Conservation (phyloP, 805 yeast genomes). For the Candida jianshihensis region DNA sequence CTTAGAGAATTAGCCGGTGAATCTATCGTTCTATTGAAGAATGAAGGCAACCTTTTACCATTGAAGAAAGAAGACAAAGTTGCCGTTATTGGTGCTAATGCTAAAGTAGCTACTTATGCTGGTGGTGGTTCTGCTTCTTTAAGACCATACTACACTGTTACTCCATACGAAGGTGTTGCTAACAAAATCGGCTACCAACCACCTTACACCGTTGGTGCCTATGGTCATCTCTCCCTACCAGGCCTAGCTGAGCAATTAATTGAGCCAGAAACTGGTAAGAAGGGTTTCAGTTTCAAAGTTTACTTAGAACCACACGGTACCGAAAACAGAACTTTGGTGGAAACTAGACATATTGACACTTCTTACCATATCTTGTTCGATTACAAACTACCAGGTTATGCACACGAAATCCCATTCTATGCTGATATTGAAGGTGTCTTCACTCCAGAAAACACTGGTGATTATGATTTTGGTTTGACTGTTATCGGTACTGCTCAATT, state of each 20-base stretch:
- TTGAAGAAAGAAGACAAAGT: slow-evolving; percentile 34
- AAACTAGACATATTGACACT: slow-evolving; percentile 16
- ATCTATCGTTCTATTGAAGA: slow-evolving; percentile 50
- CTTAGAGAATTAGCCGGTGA: slow-evolving; percentile 42
- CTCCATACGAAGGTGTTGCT: slow-evolving; percentile 43
- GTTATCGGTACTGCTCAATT: slow-evolving; percentile 50
- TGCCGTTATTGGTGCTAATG: slow-evolving; percentile 58
- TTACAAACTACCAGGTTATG: slow-evolving; percentile 19
- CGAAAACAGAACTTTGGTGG: slow-evolving; percentile 23
- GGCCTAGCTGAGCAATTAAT: slow-evolving; percentile 23
- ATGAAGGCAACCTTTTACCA: slow-evolving; percentile 42
- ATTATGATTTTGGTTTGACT: slow-evolving; percentile 45
- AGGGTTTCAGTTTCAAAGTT: slow-evolving; percentile 21
- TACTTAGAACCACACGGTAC: slow-evolving; percentile 20
- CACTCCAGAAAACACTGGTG: slow-evolving; percentile 40
- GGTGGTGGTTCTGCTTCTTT: slow-evolving; percentile 63
- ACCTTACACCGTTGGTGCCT: slow-evolving; percentile 30
- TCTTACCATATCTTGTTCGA: slow-evolving; percentile 24
- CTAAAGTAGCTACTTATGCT: slow-evolving; percentile 39
- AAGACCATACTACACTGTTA: slow-evolving; percentile 38
- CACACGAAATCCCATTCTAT: slow-evolving; percentile 28
- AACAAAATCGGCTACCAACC: slow-evolving; percentile 21
- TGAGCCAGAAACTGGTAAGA: slow-evolving; percentile 18
- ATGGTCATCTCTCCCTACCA: slow-evolving; percentile 29
- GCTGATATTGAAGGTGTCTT: slow-evolving; percentile 40